phyloP scores from a whole-genome alignment of 1,139 yeast genomes.

The Pichia sp. region DNA sequence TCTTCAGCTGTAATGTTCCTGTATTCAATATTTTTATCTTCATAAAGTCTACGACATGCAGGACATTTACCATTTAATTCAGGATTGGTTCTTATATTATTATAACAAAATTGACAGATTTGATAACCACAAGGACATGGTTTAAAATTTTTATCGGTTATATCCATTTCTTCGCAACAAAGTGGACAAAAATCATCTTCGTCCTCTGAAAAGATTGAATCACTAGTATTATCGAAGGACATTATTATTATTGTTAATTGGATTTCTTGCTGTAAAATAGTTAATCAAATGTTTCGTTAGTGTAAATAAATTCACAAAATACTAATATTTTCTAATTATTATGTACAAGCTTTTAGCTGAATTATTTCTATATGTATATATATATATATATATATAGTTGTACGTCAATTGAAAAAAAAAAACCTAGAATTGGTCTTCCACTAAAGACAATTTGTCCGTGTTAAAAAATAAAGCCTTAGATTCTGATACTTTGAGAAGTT shows the following conservation, averaged over 20 bases:
- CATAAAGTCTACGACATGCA: constrained; percentile 91
- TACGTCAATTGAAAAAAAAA: too few relatives aligned
- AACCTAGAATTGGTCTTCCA: too few relatives aligned
- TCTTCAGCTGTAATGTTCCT: constrained; percentile 81
- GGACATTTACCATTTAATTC: constrained; percentile 96
- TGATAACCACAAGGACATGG: constrained; percentile 99
- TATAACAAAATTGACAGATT: constrained; percentile 96
- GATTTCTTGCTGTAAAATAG: too few relatives aligned
- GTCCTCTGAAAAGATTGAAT: constrained; percentile 55
- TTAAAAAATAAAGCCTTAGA: too few relatives aligned
- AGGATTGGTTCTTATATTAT: constrained; percentile 91
- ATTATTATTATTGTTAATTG: constrained; percentile 13
- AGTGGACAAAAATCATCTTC: constrained; percentile 86
- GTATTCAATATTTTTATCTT: constrained; percentile 89
- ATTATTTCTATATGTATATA: too few relatives aligned
- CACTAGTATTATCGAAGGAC: constrained; percentile 32
- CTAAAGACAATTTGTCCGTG: too few relatives aligned
- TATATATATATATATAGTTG: too few relatives aligned
- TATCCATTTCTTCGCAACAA: constrained; percentile 96
- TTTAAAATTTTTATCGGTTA: constrained; percentile 90
- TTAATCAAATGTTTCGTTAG: too few relatives aligned
- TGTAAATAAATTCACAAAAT: too few relatives aligned
- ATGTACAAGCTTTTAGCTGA: too few relatives aligned
- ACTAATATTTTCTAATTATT: too few relatives aligned
- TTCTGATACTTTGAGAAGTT: too few relatives aligned